Percentiles rank a stretch among this genome's conserved stretches.
phyloP scores from a whole-genome alignment of 441 rosid species.

The Erysimum pusillum region DNA sequence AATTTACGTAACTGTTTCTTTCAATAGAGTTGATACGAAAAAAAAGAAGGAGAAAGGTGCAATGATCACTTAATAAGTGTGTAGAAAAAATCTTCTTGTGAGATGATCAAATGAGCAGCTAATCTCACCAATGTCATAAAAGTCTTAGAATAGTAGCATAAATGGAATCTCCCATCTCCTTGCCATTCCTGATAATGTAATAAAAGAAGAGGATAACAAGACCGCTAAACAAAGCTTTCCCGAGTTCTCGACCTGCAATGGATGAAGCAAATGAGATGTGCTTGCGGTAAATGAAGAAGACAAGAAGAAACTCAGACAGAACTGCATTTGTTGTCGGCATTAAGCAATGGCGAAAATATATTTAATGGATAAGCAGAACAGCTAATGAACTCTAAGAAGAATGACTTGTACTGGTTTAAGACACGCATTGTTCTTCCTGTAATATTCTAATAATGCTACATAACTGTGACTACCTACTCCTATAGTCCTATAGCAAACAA shows the following conservation, averaged over 20 bases:
- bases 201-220: neutral
- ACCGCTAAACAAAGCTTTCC: slow-evolving; percentile 3
- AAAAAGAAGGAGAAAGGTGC: neutral
- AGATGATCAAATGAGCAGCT: slow-evolving; percentile 29
- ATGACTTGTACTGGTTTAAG: neutral
- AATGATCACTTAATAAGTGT: slow-evolving; percentile 14
- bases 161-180: slow-evolving; percentile 19
- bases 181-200: neutral
- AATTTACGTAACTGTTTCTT: slow-evolving; percentile 26
- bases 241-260: slow-evolving; percentile 14
- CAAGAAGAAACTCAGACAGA: neutral
- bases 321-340: neutral
- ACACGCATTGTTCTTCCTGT: slow-evolving; percentile 6
- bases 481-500: neutral
- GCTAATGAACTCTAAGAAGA: slow-evolving; percentile 9
- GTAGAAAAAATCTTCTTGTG: slow-evolving; percentile 22
- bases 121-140: slow-evolving; percentile 24
- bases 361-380: neutral
- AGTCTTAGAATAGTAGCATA: neutral
- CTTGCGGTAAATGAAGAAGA: neutral
- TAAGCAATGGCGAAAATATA: neutral
- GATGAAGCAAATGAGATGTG: slow-evolving; percentile 16
- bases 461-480: slow-evolving; percentile 8
- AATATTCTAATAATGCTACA: slow-evolving; percentile 19
- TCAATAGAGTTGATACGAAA: neutral